phyloP scores from a whole-genome alignment of 768 basidiomycete species.

The Naganishia antarctica region DNA sequence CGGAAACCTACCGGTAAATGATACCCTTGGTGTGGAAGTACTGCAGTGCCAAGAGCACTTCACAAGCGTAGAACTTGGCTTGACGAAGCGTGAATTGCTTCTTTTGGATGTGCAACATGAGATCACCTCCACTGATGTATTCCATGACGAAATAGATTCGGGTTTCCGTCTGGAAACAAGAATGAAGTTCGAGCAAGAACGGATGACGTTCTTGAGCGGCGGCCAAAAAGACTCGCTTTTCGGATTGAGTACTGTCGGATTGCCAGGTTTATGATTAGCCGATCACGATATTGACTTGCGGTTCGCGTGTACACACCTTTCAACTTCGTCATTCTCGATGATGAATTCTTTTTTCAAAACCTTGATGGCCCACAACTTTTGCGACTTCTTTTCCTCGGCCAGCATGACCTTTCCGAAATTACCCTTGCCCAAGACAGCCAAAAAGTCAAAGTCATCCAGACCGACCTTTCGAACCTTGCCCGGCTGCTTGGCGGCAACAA shows the following conservation, averaged over 20 bases:
- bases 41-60: conserved; percentile 89
- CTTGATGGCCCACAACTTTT: conserved; percentile 92
- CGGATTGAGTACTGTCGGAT: conserved; percentile 93
- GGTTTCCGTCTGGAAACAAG: conserved; percentile 99
- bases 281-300: conserved; percentile 7
- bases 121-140: conserved; percentile 96
- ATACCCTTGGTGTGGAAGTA: conserved; percentile 99
- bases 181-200: conserved; percentile 91
- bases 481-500: conserved; percentile 22
- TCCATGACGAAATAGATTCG: conserved; percentile 99
- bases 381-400: conserved; percentile 92
- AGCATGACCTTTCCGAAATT: conserved; percentile 99
- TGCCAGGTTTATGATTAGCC: no score
- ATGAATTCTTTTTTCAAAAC: conserved; percentile 99
- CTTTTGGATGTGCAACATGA: conserved; percentile 98
- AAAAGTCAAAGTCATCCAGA: conserved; percentile 96
- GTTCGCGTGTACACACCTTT: conserved; percentile 61
- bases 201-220: conserved; percentile 97
- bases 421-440: conserved; percentile 96
- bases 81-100: conserved; percentile 98
- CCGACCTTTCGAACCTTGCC: conserved; percentile 73
- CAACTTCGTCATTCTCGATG: conserved; percentile 99
- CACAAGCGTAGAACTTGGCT: conserved; percentile 97
- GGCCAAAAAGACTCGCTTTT: conserved; percentile 95
- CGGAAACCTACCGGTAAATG: conserved; percentile 73